Conservation (phyloP, 1,284 basidiomycete genomes). For the Pisolithus thermaeus region DNA sequence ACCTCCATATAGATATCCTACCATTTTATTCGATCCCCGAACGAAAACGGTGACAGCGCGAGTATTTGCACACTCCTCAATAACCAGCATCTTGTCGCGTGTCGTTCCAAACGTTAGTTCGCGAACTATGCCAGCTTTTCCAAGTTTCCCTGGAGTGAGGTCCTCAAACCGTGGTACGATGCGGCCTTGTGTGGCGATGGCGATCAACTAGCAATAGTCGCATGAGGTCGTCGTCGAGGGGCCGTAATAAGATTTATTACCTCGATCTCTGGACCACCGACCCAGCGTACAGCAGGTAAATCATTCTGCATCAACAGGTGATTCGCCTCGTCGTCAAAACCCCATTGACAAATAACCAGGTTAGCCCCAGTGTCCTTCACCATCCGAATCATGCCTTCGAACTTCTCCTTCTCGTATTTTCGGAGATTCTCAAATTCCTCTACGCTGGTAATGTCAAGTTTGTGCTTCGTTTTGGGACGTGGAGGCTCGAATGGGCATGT, state of each 20-base stretch:
- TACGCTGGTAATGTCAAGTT: slow-evolving; percentile 96
- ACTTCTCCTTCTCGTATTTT: slow-evolving; percentile 95
- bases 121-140: slow-evolving; percentile 87
- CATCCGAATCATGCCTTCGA: slow-evolving; percentile 93
- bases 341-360: slow-evolving; percentile 99
- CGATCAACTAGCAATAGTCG: slow-evolving; percentile 66
- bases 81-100: slow-evolving; percentile 97
- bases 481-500: slow-evolving; percentile 99
- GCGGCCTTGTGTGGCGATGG: slow-evolving; percentile 96
- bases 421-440: slow-evolving; percentile 96
- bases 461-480: slow-evolving; percentile 98
- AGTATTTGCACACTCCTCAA: slow-evolving; percentile 97
- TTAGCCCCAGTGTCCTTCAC: slow-evolving; percentile 99
- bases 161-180: slow-evolving; percentile 99
- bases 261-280: slow-evolving; percentile 98
- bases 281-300: slow-evolving; percentile 97
- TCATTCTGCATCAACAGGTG: slow-evolving; percentile 97
- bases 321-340: slow-evolving; percentile 99
- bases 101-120: slow-evolving; percentile 97
- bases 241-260: slow-evolving; percentile 33
- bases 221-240: neutral
- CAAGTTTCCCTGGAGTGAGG: slow-evolving; percentile 86
- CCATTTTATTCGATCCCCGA: slow-evolving; percentile 98
- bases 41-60: slow-evolving; percentile 97
- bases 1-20: slow-evolving; percentile 28